Conservation (phyloP, 345 rosid species). For the Reutealis trisperma region DNA sequence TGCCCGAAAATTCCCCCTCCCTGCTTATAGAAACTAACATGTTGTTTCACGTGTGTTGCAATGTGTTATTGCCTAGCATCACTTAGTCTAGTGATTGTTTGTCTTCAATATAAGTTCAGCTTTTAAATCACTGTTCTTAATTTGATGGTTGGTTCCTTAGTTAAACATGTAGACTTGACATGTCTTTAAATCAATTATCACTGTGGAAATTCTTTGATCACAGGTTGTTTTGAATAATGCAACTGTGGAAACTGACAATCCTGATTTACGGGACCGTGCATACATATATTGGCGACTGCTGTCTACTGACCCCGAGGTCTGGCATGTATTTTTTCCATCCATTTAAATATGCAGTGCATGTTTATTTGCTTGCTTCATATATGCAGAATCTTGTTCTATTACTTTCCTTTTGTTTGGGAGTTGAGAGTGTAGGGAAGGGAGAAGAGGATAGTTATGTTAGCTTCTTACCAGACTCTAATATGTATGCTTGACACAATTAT, state of each 20-base stretch:
- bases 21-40: no score
- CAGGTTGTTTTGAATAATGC: constrained; percentile 99
- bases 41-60: no score
- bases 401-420: background rate
- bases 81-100: no score
- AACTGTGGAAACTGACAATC: constrained; percentile 98
- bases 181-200: constrained; percentile 6
- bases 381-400: background rate
- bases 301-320: constrained; percentile 99
- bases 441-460: background rate
- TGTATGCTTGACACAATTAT: no score
- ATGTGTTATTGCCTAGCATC: no score
- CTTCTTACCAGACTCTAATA: background rate
- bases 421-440: background rate
- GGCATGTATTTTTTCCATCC: constrained; percentile 12
- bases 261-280: constrained; percentile 97
- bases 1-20: no score
- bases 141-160: background rate
- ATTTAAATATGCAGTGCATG: background rate
- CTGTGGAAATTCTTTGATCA: constrained; percentile 7
- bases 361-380: background rate
- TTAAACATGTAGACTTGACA: background rate
- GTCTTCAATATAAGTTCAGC: background rate
- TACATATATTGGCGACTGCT: constrained; percentile 98
- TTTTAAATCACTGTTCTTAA: constrained; percentile 1